Conservation (phyloP, 2,329 filamentous ascomycete species). For the Curvularia sp. region DNA sequence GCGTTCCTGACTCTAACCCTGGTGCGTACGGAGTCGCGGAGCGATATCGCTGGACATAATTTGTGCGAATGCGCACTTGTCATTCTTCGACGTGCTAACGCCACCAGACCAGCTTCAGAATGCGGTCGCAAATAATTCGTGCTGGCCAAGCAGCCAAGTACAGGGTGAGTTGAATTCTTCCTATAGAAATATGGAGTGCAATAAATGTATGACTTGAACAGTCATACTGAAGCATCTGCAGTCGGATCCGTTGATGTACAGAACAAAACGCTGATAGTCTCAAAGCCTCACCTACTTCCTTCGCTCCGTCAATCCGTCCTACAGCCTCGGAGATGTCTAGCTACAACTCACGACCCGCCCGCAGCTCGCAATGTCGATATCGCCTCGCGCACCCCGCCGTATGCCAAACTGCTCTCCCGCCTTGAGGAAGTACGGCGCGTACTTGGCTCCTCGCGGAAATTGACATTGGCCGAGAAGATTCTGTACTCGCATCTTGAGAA, state of each 20-base stretch:
- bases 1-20: conserved; percentile 6
- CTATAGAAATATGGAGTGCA: not conserved
- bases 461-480: conserved; percentile 97
- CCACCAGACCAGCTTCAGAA: conserved; percentile 33
- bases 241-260: not conserved
- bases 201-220: conserved; percentile 1
- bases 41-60: conserved; percentile 44
- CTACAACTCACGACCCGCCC: conserved; percentile 41
- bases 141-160: conserved; percentile 41
- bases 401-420: conserved; percentile 79
- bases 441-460: conserved; percentile 66
- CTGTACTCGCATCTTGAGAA: conserved; percentile 94
- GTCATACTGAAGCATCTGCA: conserved; percentile 5
- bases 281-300: conserved; percentile 36
- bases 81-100: conserved; percentile 25
- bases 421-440: conserved; percentile 78
- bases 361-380: conserved; percentile 48
- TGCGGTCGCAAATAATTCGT: conserved; percentile 47
- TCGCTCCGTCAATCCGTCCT: conserved; percentile 27
- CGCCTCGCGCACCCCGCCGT: conserved; percentile 73
- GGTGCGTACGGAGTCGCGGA: conserved; percentile 12
- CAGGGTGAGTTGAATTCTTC: conserved; percentile 36
- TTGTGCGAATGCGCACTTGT: conserved; percentile 30
- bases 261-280: conserved; percentile 9
- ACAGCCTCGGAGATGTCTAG: conserved; percentile 39